Evolutionary conservation across 805 yeast genomes (phyloP).

Genomic region (Maudiozyma serrabonitensis): DNA sequence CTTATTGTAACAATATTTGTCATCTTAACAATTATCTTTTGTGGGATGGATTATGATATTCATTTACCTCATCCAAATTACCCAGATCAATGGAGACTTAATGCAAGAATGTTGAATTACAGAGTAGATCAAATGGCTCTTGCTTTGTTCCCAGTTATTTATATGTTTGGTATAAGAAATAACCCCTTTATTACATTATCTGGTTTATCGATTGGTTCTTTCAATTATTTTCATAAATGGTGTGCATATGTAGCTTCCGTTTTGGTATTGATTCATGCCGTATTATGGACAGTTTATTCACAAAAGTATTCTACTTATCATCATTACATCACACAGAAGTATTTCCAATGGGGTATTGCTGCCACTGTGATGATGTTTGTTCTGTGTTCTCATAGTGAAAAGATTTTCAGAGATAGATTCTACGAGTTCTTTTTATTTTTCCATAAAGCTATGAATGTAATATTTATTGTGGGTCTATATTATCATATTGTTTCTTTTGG

Average conservation of each 20-base stretch:
- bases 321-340: constrained; percentile 33
- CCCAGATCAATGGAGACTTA: constrained; percentile 26
- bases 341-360: constrained; percentile 40
- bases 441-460: constrained; percentile 48
- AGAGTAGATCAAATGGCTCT: constrained; percentile 43
- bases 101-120: constrained; percentile 38
- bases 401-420: constrained; percentile 38
- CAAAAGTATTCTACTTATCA: constrained; percentile 28
- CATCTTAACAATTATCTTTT: constrained; percentile 25
- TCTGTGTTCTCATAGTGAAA: constrained; percentile 40
- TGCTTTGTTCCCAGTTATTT: constrained; percentile 46
- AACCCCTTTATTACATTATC: constrained; percentile 54
- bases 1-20: constrained; percentile 27
- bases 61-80: constrained; percentile 33
- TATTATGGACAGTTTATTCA: constrained; percentile 44
- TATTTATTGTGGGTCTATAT: constrained; percentile 48
- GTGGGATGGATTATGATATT: constrained; percentile 30
- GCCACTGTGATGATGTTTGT: constrained; percentile 37
- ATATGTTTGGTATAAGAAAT: constrained; percentile 64
- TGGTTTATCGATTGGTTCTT: constrained; percentile 52
- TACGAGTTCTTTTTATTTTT: constrained; percentile 55
- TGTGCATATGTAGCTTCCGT: constrained; percentile 42
- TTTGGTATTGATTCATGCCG: constrained; percentile 46
- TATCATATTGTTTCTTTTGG: constrained; percentile 46
- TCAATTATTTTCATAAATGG: constrained; percentile 60